Evolutionary conservation across 1,284 basidiomycete species (phyloP).

Genomic region (Ustilago hordei): DNA sequence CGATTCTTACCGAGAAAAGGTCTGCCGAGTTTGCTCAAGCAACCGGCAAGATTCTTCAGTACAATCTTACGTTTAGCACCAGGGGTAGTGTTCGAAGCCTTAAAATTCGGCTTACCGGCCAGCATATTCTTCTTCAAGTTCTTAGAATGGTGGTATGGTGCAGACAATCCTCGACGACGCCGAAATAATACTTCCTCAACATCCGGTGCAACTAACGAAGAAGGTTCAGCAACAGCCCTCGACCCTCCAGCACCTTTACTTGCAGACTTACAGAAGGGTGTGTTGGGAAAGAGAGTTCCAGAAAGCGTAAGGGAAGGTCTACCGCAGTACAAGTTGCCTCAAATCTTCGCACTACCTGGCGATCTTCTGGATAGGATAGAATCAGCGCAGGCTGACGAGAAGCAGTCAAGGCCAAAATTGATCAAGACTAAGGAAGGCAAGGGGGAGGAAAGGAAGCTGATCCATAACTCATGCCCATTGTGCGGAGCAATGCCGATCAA

Average conservation of each 20-base stretch:
- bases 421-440: neutral
- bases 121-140: conserved; percentile 97
- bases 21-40: conserved; percentile 45
- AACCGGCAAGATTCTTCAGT: conserved; percentile 43
- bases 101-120: conserved; percentile 86
- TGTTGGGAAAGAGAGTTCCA: neutral
- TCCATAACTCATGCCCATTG: conserved; percentile 85
- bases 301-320: neutral
- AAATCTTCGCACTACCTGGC: conserved; percentile 26
- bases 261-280: conserved; percentile 16
- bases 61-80: conserved; percentile 39
- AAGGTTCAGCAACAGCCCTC: conserved; percentile 3
- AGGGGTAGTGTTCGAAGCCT: conserved; percentile 64
- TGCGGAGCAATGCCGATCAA: conserved; percentile 78
- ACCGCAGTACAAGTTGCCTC: conserved; percentile 26
- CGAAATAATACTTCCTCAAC: conserved; percentile 20
- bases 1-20: conserved; percentile 40
- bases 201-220: conserved; percentile 70
- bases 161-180: conserved; percentile 78
- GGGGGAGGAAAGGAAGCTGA: conserved; percentile 27
- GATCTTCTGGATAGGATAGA: conserved; percentile 32
- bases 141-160: conserved; percentile 99
- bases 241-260: conserved; percentile 25
- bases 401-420: conserved; percentile 45
- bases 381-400: neutral